Conservation (phyloP, 2,329 filamentous ascomycete species). For the Ophiostoma ips region DNA sequence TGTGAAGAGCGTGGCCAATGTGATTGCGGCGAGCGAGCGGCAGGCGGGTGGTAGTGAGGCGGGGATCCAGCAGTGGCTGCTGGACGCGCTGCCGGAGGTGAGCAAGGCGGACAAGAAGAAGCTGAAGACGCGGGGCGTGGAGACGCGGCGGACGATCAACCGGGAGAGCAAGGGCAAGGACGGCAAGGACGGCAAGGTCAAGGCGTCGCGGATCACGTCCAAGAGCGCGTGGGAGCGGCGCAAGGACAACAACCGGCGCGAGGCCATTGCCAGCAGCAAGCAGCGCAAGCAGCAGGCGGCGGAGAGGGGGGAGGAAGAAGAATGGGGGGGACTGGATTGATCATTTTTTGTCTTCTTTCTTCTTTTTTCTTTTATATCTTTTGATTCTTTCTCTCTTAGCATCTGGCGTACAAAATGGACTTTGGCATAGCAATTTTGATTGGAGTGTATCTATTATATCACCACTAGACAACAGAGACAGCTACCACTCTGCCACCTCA, state of each 20-base stretch:
- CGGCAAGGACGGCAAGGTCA: conserved; percentile 14
- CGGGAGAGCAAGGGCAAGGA: background rate
- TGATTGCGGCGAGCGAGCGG: conserved; percentile 73
- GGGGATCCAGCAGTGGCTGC: conserved; percentile 64
- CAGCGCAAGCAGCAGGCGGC: conserved; percentile 30
- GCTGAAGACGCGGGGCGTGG: conserved; percentile 69
- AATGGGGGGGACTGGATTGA: conserved; percentile 22
- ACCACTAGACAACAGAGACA: too few species aligned
- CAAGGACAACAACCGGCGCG: conserved; percentile 51
- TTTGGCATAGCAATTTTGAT: background rate
- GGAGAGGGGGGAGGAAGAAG: conserved; percentile 9
- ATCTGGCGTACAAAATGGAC: conserved; percentile 1
- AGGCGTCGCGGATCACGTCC: conserved; percentile 55
- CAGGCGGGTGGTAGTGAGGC: conserved; percentile 30
- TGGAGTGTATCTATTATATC: too few species aligned
- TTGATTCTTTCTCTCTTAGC: too few species aligned
- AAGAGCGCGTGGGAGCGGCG: conserved; percentile 64
- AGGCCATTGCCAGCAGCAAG: conserved; percentile 49
- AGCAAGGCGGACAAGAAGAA: conserved; percentile 73
- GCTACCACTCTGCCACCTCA: conserved; percentile 31
- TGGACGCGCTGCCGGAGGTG: conserved; percentile 73
- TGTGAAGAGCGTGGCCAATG: conserved; percentile 83
- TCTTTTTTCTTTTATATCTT: background rate
- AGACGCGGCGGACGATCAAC: conserved; percentile 38
- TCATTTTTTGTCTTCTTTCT: background rate